Evolutionary conservation across 345 rosid genomes (phyloP), one percentile per base, ranked within the genome.

Genomic region (Gossypium stocksii): DNA sequence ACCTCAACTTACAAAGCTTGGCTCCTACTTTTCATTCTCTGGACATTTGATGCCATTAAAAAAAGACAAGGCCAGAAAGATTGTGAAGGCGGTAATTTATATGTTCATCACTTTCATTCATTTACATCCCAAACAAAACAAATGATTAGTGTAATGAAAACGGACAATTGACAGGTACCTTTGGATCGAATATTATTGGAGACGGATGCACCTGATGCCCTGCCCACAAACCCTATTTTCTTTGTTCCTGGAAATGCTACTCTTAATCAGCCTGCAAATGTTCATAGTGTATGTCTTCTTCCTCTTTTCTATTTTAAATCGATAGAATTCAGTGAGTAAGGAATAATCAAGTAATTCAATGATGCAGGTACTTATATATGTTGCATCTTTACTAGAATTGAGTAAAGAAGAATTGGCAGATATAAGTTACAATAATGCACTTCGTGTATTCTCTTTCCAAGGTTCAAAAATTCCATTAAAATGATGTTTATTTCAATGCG

Each of bases 21-120:
- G 98, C 71, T 95, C 93, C 22, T 89, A 90, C 76, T 94, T 94
- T 80, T 94, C 98, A 20, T 92, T 94, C 79, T 94, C 98, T 19
- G 97, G 98, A 46, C 92, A 89, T 80, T 88, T 90, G 14, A 90
- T 94, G 97, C 83, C 89, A 56, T 81, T 92, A 93, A 85, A 84
- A 77, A 84, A 70, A 63, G 81, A 85, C 70, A 86, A 90, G 74
- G 97, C 94, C 63, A 92, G 83, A 82, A 81, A 86, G 72, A 82
- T 89, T 83, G 80, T 92, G 76, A 88, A 86, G 74, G 87, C 81
- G 44, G 98, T 89, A 62, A 80, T 81, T 43, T 51, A 27, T 25
- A 59, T 46, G 17, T 76, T 76, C 56, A 46, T 58, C n/a, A 17
- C 59, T 73, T 44, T 70, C 71, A 51, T 13, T 48, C 38, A 29